phyloP scores from a whole-genome alignment of 768 basidiomycete genomes.

The Mycena kentingensis region DNA sequence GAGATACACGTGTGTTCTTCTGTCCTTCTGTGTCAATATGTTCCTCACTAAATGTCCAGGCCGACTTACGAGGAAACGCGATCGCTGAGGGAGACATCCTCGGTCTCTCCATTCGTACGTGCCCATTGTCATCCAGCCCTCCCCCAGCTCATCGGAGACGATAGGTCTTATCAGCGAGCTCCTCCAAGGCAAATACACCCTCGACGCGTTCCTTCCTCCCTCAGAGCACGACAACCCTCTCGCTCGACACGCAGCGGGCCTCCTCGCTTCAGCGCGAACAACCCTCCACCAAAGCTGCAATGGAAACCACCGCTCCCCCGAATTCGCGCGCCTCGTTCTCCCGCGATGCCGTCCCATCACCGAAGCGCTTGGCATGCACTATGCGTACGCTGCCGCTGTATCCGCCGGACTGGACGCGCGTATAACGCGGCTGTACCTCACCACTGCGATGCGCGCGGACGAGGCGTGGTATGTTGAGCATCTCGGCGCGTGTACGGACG shows the following conservation, averaged over 20 bases:
- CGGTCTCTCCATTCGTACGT: constrained; percentile 22
- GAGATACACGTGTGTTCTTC: constrained; percentile 31
- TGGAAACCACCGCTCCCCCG: constrained; percentile 10
- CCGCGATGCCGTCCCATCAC: constrained; percentile 21
- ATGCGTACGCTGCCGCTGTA: constrained; percentile 21
- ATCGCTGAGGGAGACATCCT: constrained; percentile 49
- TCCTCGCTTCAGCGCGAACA: constrained; percentile 7
- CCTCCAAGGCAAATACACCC: constrained; percentile 7
- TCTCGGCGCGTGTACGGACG: neutral
- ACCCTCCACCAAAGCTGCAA: neutral
- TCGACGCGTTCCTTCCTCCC: constrained; percentile 5
- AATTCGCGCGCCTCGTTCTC: constrained; percentile 20
- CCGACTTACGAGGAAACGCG: constrained; percentile 38
- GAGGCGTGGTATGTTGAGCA: constrained; percentile 9
- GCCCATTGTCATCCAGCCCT: neutral
- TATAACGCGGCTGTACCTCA: neutral
- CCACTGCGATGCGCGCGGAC: constrained; percentile 6
- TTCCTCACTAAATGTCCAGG: constrained; percentile 25
- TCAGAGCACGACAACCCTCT: constrained; percentile 6
- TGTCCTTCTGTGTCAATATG: neutral
- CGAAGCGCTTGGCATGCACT: constrained; percentile 21
- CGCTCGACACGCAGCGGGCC: constrained; percentile 13
- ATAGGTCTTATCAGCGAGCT: constrained; percentile 23
- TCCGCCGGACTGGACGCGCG: constrained; percentile 21
- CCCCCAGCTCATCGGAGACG: neutral